Conservation (phyloP, 495 filamentous ascomycete genomes). For the Tetracladium setigerum region DNA sequence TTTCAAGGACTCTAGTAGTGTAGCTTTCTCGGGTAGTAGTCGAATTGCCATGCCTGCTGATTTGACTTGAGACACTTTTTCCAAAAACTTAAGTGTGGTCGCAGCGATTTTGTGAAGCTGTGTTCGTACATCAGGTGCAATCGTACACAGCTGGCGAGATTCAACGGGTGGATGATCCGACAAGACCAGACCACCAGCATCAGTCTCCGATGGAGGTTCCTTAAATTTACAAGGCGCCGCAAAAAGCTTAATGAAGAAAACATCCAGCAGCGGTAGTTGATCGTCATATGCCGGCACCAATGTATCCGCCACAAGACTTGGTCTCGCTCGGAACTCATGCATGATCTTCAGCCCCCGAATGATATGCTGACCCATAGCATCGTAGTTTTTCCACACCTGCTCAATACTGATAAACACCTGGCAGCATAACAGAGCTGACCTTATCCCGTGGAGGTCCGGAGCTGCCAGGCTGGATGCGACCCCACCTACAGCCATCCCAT, state of each 20-base stretch:
- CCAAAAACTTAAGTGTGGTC: slow-evolving; percentile 28
- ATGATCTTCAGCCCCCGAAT: slow-evolving; percentile 35
- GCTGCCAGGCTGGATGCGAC: slow-evolving; percentile 26
- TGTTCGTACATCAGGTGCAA: slow-evolving; percentile 29
- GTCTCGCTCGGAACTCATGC: slow-evolving; percentile 22
- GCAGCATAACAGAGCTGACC: slow-evolving; percentile 44
- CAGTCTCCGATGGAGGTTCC: slow-evolving; percentile 22
- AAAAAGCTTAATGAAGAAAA: slow-evolving; percentile 33
- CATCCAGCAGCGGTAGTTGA: slow-evolving; percentile 28
- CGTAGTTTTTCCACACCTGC: slow-evolving; percentile 41
- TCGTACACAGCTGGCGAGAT: slow-evolving; percentile 21
- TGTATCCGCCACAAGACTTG: slow-evolving; percentile 21
- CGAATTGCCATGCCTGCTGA: slow-evolving; percentile 23
- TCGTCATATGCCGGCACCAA: slow-evolving; percentile 22
- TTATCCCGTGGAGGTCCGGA: slow-evolving; percentile 16
- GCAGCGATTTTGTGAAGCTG: slow-evolving; percentile 26
- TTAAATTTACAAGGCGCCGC: slow-evolving; percentile 31
- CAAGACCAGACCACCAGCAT: slow-evolving; percentile 16
- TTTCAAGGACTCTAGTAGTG: slow-evolving; percentile 26
- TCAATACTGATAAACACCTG: slow-evolving; percentile 50
- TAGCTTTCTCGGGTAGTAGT: slow-evolving; percentile 27
- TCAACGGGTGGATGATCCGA: slow-evolving; percentile 20
- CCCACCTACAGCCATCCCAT: slow-evolving; percentile 35
- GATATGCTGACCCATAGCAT: slow-evolving; percentile 38
- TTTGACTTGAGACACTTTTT: slow-evolving; percentile 26